A percentile compares a stretch with the other conserved stretches of the same genome.
These are phyloP conservation scores for Fremontodendron californicum DNA, from an alignment of 345 rosid species.

Conservation along the genomic window DNA sequence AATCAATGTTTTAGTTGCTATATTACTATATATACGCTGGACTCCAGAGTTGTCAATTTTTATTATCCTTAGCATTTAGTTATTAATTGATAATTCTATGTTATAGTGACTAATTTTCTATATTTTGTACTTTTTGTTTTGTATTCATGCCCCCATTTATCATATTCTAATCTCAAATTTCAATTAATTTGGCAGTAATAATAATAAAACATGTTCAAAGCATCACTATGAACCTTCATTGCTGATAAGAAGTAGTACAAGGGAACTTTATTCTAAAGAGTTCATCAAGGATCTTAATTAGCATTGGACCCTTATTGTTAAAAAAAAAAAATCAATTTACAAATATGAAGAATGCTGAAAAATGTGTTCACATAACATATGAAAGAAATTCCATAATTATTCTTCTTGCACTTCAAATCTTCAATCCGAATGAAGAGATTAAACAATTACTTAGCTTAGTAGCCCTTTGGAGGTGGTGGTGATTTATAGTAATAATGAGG, in stretches of 20 bases:
- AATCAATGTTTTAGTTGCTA: too few relatives aligned
- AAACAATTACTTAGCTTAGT: not conserved
- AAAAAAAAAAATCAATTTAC: not conserved
- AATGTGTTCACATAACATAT: not conserved
- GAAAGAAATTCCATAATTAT: too few relatives aligned
- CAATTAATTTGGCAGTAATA: not conserved
- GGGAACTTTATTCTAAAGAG: not conserved
- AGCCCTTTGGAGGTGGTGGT: not conserved
- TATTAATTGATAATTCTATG: too few relatives aligned
- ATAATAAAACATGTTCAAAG: not conserved
- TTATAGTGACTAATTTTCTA: too few relatives aligned
- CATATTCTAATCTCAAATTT: too few relatives aligned
- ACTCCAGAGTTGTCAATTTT: too few relatives aligned
- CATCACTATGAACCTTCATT: not conserved
- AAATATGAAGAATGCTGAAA: not conserved
- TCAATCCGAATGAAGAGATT: not conserved
- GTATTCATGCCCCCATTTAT: too few relatives aligned
- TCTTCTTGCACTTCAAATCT: not conserved
- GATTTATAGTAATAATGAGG: not conserved
- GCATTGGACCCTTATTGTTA: not conserved
- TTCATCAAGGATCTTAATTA: not conserved
- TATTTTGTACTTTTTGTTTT: too few relatives aligned
- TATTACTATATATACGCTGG: too few relatives aligned
- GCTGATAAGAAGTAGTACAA: not conserved
- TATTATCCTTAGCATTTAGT: too few relatives aligned